Conservation (phyloP, 2,329 filamentous ascomycete species). For the Pseudogymnoascus sp. region DNA sequence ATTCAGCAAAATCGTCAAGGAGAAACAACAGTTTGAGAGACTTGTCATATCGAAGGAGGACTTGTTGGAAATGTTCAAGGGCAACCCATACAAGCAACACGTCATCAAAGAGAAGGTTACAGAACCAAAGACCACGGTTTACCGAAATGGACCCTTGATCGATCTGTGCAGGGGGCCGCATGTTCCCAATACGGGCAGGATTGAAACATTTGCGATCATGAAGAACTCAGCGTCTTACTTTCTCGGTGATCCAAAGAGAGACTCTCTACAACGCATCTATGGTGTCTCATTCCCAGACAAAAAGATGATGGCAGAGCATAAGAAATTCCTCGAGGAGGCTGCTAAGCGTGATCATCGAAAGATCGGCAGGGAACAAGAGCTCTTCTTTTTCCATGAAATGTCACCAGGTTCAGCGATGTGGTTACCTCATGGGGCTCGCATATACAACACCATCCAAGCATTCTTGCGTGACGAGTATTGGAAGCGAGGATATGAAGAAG, state of each 20-base stretch:
- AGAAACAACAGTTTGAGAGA: constrained; percentile 92
- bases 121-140: constrained; percentile 86
- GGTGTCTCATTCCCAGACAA: constrained; percentile 96
- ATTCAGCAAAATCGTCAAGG: constrained; percentile 80
- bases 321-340: constrained; percentile 95
- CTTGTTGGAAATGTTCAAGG: constrained; percentile 89
- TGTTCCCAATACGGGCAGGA: constrained; percentile 84
- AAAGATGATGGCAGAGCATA: constrained; percentile 85
- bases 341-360: constrained; percentile 92
- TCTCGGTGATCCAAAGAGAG: constrained; percentile 86
- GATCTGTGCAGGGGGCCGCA: constrained; percentile 94
- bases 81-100: constrained; percentile 98
- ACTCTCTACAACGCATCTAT: constrained; percentile 92
- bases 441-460: constrained; percentile 80
- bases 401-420: constrained; percentile 94
- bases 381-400: constrained; percentile 92
- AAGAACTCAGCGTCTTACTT: constrained; percentile 76
- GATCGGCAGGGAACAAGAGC: constrained; percentile 89
- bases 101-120: constrained; percentile 91
- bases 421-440: constrained; percentile 83
- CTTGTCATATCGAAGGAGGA: constrained; percentile 84
- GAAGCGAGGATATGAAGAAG: constrained; percentile 88
- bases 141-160: constrained; percentile 82
- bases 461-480: constrained; percentile 85
- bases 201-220: constrained; percentile 92